Evolutionary conservation across 228 moss, liverwort and hornwort species (phyloP).

Genomic region (Sphagnum fallax): DNA sequence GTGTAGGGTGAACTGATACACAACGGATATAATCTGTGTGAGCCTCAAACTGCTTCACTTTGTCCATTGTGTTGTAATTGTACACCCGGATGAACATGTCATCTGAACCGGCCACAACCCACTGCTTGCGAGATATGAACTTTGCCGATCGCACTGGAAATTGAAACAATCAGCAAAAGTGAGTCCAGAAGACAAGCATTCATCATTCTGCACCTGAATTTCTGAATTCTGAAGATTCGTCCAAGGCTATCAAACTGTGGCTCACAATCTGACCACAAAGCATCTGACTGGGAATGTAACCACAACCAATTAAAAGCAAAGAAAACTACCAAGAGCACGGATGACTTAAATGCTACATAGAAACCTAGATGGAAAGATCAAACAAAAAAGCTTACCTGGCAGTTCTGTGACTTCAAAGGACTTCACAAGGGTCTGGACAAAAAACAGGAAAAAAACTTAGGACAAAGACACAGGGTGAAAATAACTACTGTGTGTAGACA

Average conservation of each 20-base stretch:
- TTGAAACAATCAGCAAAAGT: background rate
- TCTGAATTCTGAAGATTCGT: too few relatives aligned
- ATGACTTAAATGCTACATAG: too few relatives aligned
- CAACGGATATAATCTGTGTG: conserved; percentile 93
- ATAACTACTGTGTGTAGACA: too few relatives aligned
- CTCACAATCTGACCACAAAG: too few relatives aligned
- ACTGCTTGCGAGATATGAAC: conserved; percentile 91
- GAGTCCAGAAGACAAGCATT: background rate
- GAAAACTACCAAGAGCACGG: too few relatives aligned
- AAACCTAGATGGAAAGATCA: too few relatives aligned
- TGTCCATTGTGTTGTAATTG: conserved; percentile 97
- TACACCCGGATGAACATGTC: conserved; percentile 94
- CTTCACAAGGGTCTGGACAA: conserved; percentile 39
- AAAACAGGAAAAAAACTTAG: background rate
- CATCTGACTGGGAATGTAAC: too few relatives aligned
- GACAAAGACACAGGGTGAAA: background rate
- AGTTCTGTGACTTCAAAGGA: conserved; percentile 92
- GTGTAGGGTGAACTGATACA: conserved; percentile 81
- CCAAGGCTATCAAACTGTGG: too few relatives aligned
- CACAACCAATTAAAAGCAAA: too few relatives aligned
- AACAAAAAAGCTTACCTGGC: conserved; percentile 39
- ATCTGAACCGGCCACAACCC: conserved; percentile 89
- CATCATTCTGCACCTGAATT: too few relatives aligned
- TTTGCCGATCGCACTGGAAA: conserved; percentile 82
- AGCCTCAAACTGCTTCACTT: conserved; percentile 87